A percentile compares a stretch with the other conserved stretches of the same genome.
phyloP scores from a whole-genome alignment of 192 early-diverging fungal species.

The Coemansia sp. region DNA sequence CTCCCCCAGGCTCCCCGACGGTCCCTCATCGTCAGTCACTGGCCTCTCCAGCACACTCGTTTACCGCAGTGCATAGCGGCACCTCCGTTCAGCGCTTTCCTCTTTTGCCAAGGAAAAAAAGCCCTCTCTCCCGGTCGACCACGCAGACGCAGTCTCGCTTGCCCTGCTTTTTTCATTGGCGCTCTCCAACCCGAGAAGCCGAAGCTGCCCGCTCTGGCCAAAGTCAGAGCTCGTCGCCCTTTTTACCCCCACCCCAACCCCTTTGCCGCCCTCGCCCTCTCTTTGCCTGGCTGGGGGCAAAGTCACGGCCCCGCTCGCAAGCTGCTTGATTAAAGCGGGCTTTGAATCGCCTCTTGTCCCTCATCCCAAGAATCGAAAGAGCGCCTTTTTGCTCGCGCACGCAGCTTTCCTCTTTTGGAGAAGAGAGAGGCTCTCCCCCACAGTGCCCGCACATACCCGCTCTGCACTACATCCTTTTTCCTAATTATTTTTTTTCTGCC shows the following conservation, averaged over 20 bases:
- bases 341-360: slow-evolving; percentile 22
- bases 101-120: slow-evolving; percentile 1
- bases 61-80: background rate
- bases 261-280: background rate
- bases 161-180: background rate
- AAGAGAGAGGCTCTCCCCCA: slow-evolving; percentile 3
- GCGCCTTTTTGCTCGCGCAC: background rate
- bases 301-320: background rate
- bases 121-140: background rate
- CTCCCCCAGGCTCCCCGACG: background rate
- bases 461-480: slow-evolving; percentile 4
- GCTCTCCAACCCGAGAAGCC: background rate
- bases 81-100: background rate
- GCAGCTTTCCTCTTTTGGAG: slow-evolving; percentile 8
- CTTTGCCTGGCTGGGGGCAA: slow-evolving; percentile 8
- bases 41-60: background rate
- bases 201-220: background rate
- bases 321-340: slow-evolving; percentile 40
- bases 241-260: background rate
- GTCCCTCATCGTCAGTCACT: slow-evolving; percentile 2
- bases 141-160: background rate
- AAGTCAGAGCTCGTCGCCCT: background rate
- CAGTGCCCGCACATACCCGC: slow-evolving; percentile 7
- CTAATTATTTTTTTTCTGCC: slow-evolving; percentile 16
- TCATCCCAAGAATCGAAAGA: slow-evolving; percentile 1